Base-by-base conservation (phyloP, 192 early-diverging fungal species). In the Geosiphon pyriformis region DNA sequence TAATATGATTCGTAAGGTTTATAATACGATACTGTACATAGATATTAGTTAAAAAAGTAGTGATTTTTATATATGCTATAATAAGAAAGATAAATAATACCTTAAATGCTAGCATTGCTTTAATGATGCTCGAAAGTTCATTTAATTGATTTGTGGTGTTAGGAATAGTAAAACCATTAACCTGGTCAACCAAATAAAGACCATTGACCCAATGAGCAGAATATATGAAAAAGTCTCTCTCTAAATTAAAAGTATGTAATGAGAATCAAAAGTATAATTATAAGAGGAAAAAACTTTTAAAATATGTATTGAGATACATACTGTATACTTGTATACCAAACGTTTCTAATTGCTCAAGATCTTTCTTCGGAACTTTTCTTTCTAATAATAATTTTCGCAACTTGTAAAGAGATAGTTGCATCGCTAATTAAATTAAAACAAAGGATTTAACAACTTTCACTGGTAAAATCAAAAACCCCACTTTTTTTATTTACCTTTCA, bases 131-230 rank as follows among this genome's bases (percentile, higher is more conserved):
- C 25, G 57, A 59, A 37, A 37, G 33, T n/a, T 59, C 17, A 33
- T 37, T 37, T 59, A 59, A 20, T 59, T 37, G 57, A 37, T 59
- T 29, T 7, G 57, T 20, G 42, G n/a, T 59, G 11, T 37, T 22
- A 37, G 33, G 33, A 37, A 59, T 59, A 37, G 57, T 22, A 37
- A 59, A 59, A 1, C 57, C 18, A 37, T 59, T 22, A 34, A 59
- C 11, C n/a, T 59, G 57, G n/a, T 59, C 57, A 34, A 59, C 57
- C 25, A 59, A 34, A 59, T 59, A 59, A 37, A 59, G 31, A 20
- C 57, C 57, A 59, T 59, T n/a, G 2, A 59, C 34, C 57, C 57
- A 59, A 59, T 59, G 32, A 18, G 33, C 25, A 20, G 32, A 59
- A 37, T 59, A 59, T 59, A 29, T 29, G 23, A 59, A 46, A 46